A percentile compares a stretch with the other conserved stretches of the same genome.
Conservation (phyloP, 1,284 basidiomycete species). For the Sporisorium sorghi region DNA sequence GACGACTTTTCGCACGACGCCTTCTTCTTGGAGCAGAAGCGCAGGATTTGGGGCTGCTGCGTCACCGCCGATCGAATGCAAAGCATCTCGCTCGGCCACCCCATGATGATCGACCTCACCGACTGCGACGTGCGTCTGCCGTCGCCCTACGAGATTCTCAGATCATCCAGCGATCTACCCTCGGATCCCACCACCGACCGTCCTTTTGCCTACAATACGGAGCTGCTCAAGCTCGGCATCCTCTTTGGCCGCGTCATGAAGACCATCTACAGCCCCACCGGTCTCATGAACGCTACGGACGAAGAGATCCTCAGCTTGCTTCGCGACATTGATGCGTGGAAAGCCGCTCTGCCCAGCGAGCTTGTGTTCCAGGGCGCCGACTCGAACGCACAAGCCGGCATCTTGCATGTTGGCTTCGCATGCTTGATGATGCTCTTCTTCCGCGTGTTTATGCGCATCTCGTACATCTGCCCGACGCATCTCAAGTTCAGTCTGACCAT, state of each 20-base stretch:
- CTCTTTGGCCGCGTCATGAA: slow-evolving; percentile 67
- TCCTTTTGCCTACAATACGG: slow-evolving; percentile 65
- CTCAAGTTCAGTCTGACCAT: slow-evolving; percentile 64
- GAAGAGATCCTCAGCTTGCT: slow-evolving; percentile 62
- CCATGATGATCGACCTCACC: slow-evolving; percentile 63
- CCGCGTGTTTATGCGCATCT: slow-evolving; percentile 66
- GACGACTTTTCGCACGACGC: slow-evolving; percentile 58
- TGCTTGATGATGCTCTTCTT: slow-evolving; percentile 65
- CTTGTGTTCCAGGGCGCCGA: slow-evolving; percentile 53
- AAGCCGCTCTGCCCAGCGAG: slow-evolving; percentile 52
- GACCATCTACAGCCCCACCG: slow-evolving; percentile 66
- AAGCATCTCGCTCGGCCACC: slow-evolving; percentile 61
- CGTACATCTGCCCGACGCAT: slow-evolving; percentile 64
- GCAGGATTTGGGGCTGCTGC: slow-evolving; percentile 64
- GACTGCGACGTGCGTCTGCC: slow-evolving; percentile 66
- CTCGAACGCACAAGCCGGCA: slow-evolving; percentile 53
- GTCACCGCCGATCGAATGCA: slow-evolving; percentile 62
- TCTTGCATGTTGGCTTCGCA: slow-evolving; percentile 58
- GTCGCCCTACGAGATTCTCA: slow-evolving; percentile 61
- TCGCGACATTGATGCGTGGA: slow-evolving; percentile 62
- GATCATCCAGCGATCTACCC: slow-evolving; percentile 50
- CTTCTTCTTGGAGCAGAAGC: slow-evolving; percentile 63
- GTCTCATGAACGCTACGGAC: slow-evolving; percentile 65
- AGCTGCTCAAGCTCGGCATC: slow-evolving; percentile 66
- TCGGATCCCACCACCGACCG: slow-evolving; percentile 50